Percentiles rank a stretch among this genome's conserved stretches.
These are phyloP conservation scores for Rubia yunnanensis DNA, from an alignment of 257 asterid genomes.

Conservation along the genomic window DNA sequence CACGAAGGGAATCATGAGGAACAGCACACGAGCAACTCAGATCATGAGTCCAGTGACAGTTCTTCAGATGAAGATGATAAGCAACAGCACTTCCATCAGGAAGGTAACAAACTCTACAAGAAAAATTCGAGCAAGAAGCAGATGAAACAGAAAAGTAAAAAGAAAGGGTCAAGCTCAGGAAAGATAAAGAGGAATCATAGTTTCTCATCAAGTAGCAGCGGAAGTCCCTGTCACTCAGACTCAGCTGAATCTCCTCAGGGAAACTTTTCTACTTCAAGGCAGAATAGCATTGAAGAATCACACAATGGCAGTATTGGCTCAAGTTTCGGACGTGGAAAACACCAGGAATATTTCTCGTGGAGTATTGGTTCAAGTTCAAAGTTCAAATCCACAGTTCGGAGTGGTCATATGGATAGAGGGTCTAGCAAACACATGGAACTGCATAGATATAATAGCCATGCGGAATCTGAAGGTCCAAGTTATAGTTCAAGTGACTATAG, in stretches of 20 bases:
- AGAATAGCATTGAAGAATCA: constrained; percentile 8
- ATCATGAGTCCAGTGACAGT: constrained; percentile 15
- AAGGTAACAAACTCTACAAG: neutral
- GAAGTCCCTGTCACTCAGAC: neutral
- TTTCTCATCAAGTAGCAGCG: constrained; percentile 7
- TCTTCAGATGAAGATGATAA: constrained; percentile 13
- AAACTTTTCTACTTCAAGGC: constrained; percentile 8
- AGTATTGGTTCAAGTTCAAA: constrained; percentile 15
- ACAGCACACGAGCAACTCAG: constrained; percentile 10
- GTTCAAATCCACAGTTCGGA: constrained; percentile 8
- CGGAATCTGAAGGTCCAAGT: constrained; percentile 16
- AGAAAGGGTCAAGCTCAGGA: constrained; percentile 7
- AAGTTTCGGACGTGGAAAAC: constrained; percentile 7
- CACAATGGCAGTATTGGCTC: constrained; percentile 9
- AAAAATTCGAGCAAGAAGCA: neutral
- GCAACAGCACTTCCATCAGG: neutral
- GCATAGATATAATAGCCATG: constrained; percentile 9
- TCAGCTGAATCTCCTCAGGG: constrained; percentile 5
- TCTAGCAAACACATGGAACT: neutral
- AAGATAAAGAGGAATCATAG: constrained; percentile 9
- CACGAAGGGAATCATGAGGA: constrained; percentile 13
- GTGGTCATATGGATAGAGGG: constrained; percentile 9
- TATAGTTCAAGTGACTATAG: constrained; percentile 5
- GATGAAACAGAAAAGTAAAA: neutral
- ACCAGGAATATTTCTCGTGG: constrained; percentile 18